Evolutionary conservation across 257 asterid species (phyloP).

Genomic region (Ocimum tenuiflorum): DNA sequence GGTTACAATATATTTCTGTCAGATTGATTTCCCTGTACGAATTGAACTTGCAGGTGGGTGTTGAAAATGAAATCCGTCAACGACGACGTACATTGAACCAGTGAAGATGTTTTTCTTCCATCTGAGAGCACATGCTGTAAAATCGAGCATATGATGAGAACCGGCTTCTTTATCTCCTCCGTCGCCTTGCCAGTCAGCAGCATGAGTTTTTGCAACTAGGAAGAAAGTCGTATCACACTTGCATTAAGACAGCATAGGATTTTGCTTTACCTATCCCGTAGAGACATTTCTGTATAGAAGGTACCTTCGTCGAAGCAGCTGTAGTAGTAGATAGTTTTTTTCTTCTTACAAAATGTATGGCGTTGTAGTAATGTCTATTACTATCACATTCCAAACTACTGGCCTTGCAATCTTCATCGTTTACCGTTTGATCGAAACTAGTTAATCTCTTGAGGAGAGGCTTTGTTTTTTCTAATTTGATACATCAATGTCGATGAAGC

Average conservation of each 20-base stretch:
- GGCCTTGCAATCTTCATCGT: no score
- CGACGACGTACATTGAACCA: slow-evolving; percentile 15
- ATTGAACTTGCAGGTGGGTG: slow-evolving; percentile 21
- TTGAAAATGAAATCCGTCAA: slow-evolving; percentile 21
- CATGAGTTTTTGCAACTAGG: neutral
- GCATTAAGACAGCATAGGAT: slow-evolving; percentile 17
- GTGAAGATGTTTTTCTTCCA: slow-evolving; percentile 13
- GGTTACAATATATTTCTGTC: neutral
- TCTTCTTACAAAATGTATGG: neutral
- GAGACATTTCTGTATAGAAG: slow-evolving; percentile 23
- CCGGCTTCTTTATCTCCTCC: slow-evolving; percentile 6
- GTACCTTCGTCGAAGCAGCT: neutral
- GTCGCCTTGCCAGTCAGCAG: slow-evolving; percentile 6
- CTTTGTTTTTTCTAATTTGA: neutral
- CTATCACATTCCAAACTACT: neutral
- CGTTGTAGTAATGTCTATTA: neutral
- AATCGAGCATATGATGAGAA: slow-evolving; percentile 4
- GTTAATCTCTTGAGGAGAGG: neutral
- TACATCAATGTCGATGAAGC: neutral
- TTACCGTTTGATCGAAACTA: neutral
- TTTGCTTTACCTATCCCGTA: neutral
- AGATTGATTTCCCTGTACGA: neutral
- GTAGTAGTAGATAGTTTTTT: neutral
- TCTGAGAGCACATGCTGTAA: neutral
- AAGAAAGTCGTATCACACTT: neutral